Evolutionary conservation across 2,329 filamentous ascomycete species (phyloP).

Genomic region (Neonectria punicea): DNA sequence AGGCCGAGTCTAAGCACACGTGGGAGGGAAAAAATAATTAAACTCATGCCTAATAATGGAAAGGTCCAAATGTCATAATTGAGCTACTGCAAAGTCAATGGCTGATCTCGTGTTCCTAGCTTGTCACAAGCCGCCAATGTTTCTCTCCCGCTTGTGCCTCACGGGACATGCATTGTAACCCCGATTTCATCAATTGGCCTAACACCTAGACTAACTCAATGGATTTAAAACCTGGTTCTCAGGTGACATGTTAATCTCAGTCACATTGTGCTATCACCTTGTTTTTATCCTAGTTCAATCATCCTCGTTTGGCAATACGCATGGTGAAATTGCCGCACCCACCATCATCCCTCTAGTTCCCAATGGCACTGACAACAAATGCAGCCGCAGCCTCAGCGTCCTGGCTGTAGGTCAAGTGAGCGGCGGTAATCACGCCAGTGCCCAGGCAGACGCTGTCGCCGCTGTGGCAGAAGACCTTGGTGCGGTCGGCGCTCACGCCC

Average conservation of each 20-base stretch:
- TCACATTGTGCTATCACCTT: not conserved
- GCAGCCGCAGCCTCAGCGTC: constrained; percentile 44
- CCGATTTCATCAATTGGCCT: not conserved
- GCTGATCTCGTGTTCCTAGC: not conserved
- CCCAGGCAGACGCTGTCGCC: constrained; percentile 48
- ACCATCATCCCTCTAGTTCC: constrained; percentile 8
- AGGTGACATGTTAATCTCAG: not conserved
- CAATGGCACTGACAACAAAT: constrained; percentile 41
- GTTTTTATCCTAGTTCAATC: constrained; percentile 3
- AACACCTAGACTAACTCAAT: no score
- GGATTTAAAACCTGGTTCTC: no score
- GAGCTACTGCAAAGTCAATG: not conserved
- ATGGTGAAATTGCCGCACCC: not conserved
- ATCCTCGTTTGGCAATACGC: not conserved
- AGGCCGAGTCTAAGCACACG: not conserved
- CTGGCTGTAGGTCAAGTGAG: constrained; percentile 43
- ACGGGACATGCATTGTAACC: not conserved
- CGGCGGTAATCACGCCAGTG: constrained; percentile 39
- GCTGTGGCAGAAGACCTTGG: constrained; percentile 46
- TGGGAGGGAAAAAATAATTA: no score
- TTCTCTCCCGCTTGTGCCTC: no score
- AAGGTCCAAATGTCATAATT: not conserved
- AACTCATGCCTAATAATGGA: not conserved
- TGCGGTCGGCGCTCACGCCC: constrained; percentile 31
- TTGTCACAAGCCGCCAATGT: no score